phyloP scores from a whole-genome alignment of 2,329 filamentous ascomycete species.

The Epichloe sp. region DNA sequence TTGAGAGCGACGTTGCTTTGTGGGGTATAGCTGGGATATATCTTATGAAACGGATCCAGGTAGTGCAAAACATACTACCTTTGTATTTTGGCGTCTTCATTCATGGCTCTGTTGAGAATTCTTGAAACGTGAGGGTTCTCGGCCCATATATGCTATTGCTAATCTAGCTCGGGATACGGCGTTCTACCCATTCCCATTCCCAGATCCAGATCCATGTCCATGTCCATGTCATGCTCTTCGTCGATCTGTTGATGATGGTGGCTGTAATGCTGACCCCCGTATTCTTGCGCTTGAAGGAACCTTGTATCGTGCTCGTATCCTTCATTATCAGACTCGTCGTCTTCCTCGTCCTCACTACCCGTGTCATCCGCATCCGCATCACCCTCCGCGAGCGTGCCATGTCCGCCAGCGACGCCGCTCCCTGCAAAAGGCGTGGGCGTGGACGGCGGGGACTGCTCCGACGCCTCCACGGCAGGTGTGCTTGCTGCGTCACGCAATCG shows the following conservation, averaged over 20 bases:
- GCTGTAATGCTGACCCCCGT: neutral
- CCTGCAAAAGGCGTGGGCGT: slow-evolving; percentile 2
- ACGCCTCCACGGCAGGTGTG: slow-evolving; percentile 6
- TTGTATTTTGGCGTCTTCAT: too few relatives aligned
- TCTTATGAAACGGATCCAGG: too few relatives aligned
- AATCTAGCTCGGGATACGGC: slow-evolving; percentile 10
- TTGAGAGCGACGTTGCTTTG: too few relatives aligned
- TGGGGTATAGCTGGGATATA: too few relatives aligned
- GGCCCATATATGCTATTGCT: neutral
- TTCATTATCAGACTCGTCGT: slow-evolving; percentile 15
- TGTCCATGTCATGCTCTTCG: slow-evolving; percentile 4
- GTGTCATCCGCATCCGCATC: slow-evolving; percentile 14
- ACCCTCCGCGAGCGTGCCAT: slow-evolving; percentile 4
- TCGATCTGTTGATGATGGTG: slow-evolving; percentile 6
- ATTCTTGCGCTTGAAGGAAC: neutral
- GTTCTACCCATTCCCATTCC: slow-evolving; percentile 2
- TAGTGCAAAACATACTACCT: too few relatives aligned
- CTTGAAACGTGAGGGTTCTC: neutral
- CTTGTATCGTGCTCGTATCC: slow-evolving; percentile 15
- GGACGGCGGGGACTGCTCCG: slow-evolving; percentile 6
- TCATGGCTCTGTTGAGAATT: too few relatives aligned
- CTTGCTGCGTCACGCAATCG: slow-evolving; percentile 15
- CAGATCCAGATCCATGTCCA: neutral
- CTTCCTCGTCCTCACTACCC: slow-evolving; percentile 10
- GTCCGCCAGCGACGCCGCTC: slow-evolving; percentile 5